Percentiles rank a stretch among this genome's conserved stretches.
These are phyloP conservation scores for Pichia cabralensis DNA, from an alignment of 805 yeast species.

Conservation along the genomic window DNA sequence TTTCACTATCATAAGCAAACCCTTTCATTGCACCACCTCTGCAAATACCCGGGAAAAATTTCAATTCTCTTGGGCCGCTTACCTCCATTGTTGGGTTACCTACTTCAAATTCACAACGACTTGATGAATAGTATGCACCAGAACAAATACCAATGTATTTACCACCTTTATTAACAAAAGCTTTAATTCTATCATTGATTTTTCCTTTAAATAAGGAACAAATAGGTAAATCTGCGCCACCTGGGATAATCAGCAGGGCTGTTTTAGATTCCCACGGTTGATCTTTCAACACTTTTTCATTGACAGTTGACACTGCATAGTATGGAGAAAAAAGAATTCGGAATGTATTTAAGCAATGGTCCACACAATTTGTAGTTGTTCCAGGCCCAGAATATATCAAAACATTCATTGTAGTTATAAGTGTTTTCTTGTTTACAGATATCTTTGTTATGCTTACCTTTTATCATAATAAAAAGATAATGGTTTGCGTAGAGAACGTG, in stretches of 20 bases:
- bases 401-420: conserved; percentile 46
- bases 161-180: conserved; percentile 74
- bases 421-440: not conserved
- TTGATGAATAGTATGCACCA: conserved; percentile 81
- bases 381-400: conserved; percentile 74
- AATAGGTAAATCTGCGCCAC: conserved; percentile 92
- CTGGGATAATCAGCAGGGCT: conserved; percentile 76
- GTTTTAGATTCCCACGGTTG: conserved; percentile 91
- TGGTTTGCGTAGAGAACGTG: too few species aligned
- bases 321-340: conserved; percentile 70
- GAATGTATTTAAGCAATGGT: conserved; percentile 71
- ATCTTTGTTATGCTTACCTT: too few species aligned
- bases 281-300: conserved; percentile 46
- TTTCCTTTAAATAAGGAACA: conserved; percentile 63
- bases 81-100: conserved; percentile 69
- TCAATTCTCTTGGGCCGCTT: conserved; percentile 74
- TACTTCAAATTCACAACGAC: conserved; percentile 72
- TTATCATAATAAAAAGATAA: not conserved
- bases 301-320: conserved; percentile 75
- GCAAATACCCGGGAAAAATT: conserved; percentile 71
- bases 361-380: conserved; percentile 77
- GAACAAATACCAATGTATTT: conserved; percentile 84
- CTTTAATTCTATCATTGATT: conserved; percentile 50
- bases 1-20: conserved; percentile 66
- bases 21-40: conserved; percentile 79